Percentiles rank a stretch among this genome's conserved stretches.
These are phyloP conservation scores for Penicillium roqueforti DNA, from an alignment of 495 filamentous ascomycete genomes.

Conservation along the genomic window DNA sequence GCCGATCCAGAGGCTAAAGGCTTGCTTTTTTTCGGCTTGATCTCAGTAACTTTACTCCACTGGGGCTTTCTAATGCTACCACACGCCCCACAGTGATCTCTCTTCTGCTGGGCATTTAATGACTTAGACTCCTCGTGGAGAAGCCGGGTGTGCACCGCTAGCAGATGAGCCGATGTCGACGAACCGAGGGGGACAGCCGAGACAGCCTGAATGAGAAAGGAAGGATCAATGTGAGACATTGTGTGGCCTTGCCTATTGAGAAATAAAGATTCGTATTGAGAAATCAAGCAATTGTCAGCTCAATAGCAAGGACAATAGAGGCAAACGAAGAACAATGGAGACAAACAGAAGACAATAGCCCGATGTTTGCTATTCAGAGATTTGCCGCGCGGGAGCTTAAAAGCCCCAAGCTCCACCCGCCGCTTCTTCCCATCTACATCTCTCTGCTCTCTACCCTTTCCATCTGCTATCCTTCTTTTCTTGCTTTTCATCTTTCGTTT, in stretches of 20 bases:
- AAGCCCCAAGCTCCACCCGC: slow-evolving; percentile 4
- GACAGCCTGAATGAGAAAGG: slow-evolving; percentile 47
- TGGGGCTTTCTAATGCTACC: slow-evolving; percentile 45
- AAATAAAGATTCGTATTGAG: not conserved
- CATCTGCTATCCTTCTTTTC: not conserved
- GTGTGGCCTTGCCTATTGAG: not conserved
- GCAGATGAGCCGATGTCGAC: slow-evolving; percentile 47
- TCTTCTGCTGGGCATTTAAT: slow-evolving; percentile 37
- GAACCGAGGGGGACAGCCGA: slow-evolving; percentile 40
- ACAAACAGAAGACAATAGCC: not conserved
- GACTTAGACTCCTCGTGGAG: slow-evolving; percentile 37
- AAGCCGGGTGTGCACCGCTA: slow-evolving; percentile 39
- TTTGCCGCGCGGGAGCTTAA: slow-evolving; percentile 11
- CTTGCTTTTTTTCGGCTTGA: slow-evolving; percentile 27
- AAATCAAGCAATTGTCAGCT: not conserved
- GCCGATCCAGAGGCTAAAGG: slow-evolving; percentile 2
- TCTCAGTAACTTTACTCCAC: slow-evolving; percentile 33
- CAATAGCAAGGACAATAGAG: not conserved
- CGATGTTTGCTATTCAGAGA: slow-evolving; percentile 1
- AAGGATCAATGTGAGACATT: slow-evolving; percentile 35
- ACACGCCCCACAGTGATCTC: slow-evolving; percentile 48
- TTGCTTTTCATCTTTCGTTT: not conserved
- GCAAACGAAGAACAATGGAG: not conserved
- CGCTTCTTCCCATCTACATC: slow-evolving; percentile 11
- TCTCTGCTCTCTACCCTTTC: not conserved